Evolutionary conservation across 2,329 filamentous ascomycete genomes (phyloP), one percentile per base, ranked within the genome.

Genomic region (Triangularia verruculosa): DNA sequence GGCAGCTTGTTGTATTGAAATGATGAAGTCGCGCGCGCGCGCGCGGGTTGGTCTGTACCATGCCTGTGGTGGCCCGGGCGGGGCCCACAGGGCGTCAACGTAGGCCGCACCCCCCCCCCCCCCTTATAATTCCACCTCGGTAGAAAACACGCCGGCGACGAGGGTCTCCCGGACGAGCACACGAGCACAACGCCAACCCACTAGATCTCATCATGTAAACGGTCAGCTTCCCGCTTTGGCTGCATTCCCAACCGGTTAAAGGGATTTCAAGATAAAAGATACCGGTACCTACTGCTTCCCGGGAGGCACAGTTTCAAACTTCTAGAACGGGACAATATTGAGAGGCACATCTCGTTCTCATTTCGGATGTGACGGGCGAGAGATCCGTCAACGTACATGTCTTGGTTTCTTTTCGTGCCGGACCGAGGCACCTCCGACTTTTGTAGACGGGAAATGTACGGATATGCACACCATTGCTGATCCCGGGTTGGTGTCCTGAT

Each of bases 121-220:
- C 5, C 27, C 27, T 5, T 28, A 9, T 28, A 28, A 28, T 28
- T 28, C 27, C 9, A 28, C 27, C 27, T 28, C 27, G 9, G 27
- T 28, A 28, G 9, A 28, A 28, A 28, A 28, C n/a, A n/a, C n/a
- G n/a, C n/a, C n/a, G n/a, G n/a, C 39, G n/a, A 47, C 39, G 39
- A 47, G 17, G 39, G 54, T 52, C 27, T 25, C 22, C 47, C 24
- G 13, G 47, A 9, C 20, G 20, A 34, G 57, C 59, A 64, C 51
- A 9, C 20, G 20, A 34, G 57, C 59, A 64, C 51, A 67, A 65
- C 68, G 24, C 61, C 64, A 65, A 64, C 65, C 63, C 64, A 56
- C 62, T 66, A 39, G 34, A 61, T 61, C 55, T 58, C 61, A 63
- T 59, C 15, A 51, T 61, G 56, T 27, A 55, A 57, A 62, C 64